Conservation (phyloP, 2,329 filamentous ascomycete species). For the Sarocladium strictum region DNA sequence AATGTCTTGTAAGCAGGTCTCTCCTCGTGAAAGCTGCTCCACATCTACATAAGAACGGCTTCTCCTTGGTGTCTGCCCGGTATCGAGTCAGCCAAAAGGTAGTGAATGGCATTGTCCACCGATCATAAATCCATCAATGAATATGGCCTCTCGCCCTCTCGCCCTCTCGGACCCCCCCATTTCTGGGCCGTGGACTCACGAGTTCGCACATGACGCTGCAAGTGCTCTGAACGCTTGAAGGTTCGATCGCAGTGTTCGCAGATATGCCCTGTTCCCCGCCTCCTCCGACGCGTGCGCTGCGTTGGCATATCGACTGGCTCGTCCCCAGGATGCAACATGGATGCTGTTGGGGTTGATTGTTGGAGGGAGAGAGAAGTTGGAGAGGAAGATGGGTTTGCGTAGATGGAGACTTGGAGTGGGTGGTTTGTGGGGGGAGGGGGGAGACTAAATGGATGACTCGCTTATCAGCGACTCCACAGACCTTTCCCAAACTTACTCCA, state of each 20-base stretch:
- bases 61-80: conserved; percentile 44
- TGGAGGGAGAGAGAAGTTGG: background rate
- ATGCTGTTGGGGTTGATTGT: background rate
- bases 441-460: background rate
- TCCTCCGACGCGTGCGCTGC: conserved; percentile 8
- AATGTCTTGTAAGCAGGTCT: conserved; percentile 38
- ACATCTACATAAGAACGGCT: conserved; percentile 38
- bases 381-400: background rate
- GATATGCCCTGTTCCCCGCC: conserved; percentile 17
- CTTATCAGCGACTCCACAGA: background rate
- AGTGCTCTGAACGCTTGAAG: conserved; percentile 40
- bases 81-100: too few species aligned
- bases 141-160: too few species aligned
- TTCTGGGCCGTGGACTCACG: conserved; percentile 31
- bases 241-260: conserved; percentile 36
- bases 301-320: background rate
- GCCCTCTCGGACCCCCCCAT: too few species aligned
- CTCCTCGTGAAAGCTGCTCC: conserved; percentile 38
- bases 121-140: too few species aligned
- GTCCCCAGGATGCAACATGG: background rate
- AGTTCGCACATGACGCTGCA: conserved; percentile 39
- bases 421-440: too few species aligned
- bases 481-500: background rate
- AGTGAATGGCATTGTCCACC: too few species aligned
- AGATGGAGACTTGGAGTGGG: background rate